These are phyloP conservation scores for Aquilaria sinensis DNA, from an alignment of 345 rosid species.

Conservation along the genomic window DNA sequence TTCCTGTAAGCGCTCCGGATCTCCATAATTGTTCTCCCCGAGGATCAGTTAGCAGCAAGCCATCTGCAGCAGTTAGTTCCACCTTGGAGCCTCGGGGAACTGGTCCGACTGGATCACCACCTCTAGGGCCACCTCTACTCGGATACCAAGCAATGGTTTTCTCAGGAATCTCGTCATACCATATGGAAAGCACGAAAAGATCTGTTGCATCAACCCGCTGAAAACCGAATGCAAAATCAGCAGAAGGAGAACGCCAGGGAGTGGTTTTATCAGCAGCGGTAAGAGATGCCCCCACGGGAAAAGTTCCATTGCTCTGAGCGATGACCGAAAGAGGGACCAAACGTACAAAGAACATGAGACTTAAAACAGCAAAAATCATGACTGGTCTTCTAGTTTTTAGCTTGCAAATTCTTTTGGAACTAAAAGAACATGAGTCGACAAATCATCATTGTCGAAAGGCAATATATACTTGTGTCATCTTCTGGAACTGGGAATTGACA, in stretches of 20 bases:
- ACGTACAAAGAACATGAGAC: background rate
- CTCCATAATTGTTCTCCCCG: slow-evolving; percentile 16
- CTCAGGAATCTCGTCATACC: slow-evolving; percentile 24
- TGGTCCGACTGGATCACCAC: background rate
- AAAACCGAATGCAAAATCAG: slow-evolving; percentile 29
- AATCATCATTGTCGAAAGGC: too few relatives aligned
- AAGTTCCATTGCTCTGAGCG: slow-evolving; percentile 3
- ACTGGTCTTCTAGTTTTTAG: too few relatives aligned
- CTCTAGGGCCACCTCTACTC: slow-evolving; percentile 1
- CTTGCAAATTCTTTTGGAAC: too few relatives aligned
- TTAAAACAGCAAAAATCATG: slow-evolving; percentile 2
- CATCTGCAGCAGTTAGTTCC: slow-evolving; percentile 12
- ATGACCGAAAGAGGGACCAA: background rate
- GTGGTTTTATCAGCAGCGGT: background rate
- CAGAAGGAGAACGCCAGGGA: slow-evolving; percentile 27
- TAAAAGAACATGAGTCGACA: too few relatives aligned
- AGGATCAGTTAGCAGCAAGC: slow-evolving; percentile 7
- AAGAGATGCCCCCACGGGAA: background rate
- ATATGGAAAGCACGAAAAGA: slow-evolving; percentile 20
- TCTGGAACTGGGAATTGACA: too few relatives aligned
- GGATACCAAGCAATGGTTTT: slow-evolving; percentile 25
- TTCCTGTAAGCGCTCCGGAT: background rate
- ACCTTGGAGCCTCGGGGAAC: slow-evolving; percentile 15
- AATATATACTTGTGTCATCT: too few relatives aligned
- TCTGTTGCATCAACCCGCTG: slow-evolving; percentile 6